These are phyloP conservation scores for Sporothrix humicola DNA, from an alignment of 2,329 filamentous ascomycete species.

Conservation along the genomic window DNA sequence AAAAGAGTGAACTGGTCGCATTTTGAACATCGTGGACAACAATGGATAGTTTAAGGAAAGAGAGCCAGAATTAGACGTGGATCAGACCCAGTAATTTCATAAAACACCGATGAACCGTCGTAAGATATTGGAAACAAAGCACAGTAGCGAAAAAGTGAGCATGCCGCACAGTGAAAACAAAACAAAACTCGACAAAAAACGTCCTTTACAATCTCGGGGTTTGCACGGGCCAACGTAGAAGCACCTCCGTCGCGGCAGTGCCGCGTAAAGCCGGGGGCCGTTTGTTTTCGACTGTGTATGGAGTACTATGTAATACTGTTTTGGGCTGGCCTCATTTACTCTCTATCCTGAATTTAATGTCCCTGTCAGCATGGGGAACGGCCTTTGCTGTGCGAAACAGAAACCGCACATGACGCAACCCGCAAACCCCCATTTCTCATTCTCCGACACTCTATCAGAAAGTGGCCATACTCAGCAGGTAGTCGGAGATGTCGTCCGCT, in stretches of 20 bases:
- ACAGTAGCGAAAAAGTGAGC: neutral
- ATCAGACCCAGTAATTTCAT: neutral
- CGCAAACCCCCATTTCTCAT: neutral
- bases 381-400: neutral
- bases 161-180: neutral
- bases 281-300: neutral
- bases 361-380: constrained; percentile 6
- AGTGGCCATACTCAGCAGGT: neutral
- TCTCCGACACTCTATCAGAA: neutral
- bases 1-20: neutral
- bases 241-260: neutral
- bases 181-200: neutral
- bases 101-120: neutral
- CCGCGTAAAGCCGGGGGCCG: constrained; percentile 15
- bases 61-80: neutral
- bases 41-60: too few relatives aligned
- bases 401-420: constrained; percentile 6
- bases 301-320: neutral
- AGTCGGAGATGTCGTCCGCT: neutral
- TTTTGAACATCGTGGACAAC: too few relatives aligned
- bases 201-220: neutral
- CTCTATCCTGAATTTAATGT: neutral
- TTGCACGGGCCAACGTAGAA: constrained; percentile 1
- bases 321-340: neutral
- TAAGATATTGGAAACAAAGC: neutral